A percentile compares a stretch with the other conserved stretches of the same genome.
These are phyloP conservation scores for Aspergillus bridgeri DNA, from an alignment of 495 filamentous ascomycete species.

Conservation along the genomic window DNA sequence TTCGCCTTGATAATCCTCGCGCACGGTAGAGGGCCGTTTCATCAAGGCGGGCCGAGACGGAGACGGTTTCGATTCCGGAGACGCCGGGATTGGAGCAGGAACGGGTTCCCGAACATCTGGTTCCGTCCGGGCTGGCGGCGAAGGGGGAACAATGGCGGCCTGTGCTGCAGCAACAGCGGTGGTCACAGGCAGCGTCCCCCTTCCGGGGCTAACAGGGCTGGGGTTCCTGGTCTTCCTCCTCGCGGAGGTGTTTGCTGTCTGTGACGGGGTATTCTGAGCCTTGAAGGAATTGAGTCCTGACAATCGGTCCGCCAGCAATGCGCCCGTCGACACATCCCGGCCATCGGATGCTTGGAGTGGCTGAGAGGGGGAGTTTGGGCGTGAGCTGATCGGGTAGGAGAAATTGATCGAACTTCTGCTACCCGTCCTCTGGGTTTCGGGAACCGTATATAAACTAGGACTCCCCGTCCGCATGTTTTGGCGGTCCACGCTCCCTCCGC, in stretches of 20 bases:
- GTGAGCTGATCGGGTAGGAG: constrained; percentile 69
- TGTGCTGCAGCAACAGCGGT: constrained; percentile 37
- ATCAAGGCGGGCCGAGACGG: constrained; percentile 25
- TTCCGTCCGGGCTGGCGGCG: not conserved
- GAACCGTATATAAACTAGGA: constrained; percentile 34
- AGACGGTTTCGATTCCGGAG: constrained; percentile 1
- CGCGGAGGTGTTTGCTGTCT: constrained; percentile 46
- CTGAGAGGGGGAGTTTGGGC: constrained; percentile 39
- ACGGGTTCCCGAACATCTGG: not conserved
- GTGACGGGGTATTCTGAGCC: constrained; percentile 35
- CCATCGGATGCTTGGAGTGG: constrained; percentile 17
- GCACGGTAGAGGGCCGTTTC: constrained; percentile 60
- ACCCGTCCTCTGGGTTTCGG: constrained; percentile 51
- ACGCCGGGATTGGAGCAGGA: constrained; percentile 4
- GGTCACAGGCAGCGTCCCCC: constrained; percentile 34
- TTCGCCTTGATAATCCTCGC: constrained; percentile 58
- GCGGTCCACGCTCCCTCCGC: not conserved
- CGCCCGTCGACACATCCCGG: constrained; percentile 11
- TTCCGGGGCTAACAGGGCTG: constrained; percentile 37
- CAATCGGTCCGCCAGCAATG: constrained; percentile 17
- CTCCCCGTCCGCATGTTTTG: constrained; percentile 1
- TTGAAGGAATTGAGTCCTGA: constrained; percentile 26
- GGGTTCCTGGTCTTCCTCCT: constrained; percentile 50
- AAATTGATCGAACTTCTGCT: constrained; percentile 78
- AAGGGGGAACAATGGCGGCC: constrained; percentile 18